phyloP scores from a whole-genome alignment of 2,329 filamentous ascomycete genomes.

The Botrytis sinoallii region DNA sequence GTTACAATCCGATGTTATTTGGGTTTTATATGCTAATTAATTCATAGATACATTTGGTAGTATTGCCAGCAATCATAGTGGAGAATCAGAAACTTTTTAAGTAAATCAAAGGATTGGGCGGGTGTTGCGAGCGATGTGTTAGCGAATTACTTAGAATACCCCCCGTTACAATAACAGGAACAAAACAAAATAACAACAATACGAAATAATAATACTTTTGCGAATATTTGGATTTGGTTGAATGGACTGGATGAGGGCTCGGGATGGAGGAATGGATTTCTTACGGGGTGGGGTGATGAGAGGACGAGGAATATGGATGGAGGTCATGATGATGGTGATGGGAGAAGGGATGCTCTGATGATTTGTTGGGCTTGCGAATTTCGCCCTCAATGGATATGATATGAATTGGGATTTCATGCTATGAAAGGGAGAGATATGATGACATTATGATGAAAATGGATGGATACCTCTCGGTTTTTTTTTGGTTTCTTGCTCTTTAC shows the following conservation, averaged over 20 bases:
- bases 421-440: background rate
- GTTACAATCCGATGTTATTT: slow-evolving; percentile 22
- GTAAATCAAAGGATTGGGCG: background rate
- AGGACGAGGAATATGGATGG: background rate
- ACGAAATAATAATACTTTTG: slow-evolving; percentile 5
- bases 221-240: background rate
- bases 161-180: slow-evolving; percentile 3
- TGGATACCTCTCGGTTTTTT: slow-evolving; percentile 3
- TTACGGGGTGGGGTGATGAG: background rate
- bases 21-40: slow-evolving; percentile 14
- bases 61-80: slow-evolving; percentile 44
- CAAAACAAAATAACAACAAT: slow-evolving; percentile 2
- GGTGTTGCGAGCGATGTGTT: background rate
- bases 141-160: slow-evolving; percentile 8
- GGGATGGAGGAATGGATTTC: background rate
- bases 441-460: slow-evolving; percentile 6
- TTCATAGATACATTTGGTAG: slow-evolving; percentile 52
- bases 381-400: background rate
- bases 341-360: background rate
- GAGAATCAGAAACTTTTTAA: slow-evolving; percentile 54
- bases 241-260: background rate
- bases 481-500: background rate
- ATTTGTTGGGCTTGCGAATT: background rate
- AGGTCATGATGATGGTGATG: background rate
- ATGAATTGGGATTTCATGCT: background rate